Evolutionary conservation across 257 asterid species (phyloP), one percentile per base, ranked within the genome.

Genomic region (Solanum tarijense): DNA sequence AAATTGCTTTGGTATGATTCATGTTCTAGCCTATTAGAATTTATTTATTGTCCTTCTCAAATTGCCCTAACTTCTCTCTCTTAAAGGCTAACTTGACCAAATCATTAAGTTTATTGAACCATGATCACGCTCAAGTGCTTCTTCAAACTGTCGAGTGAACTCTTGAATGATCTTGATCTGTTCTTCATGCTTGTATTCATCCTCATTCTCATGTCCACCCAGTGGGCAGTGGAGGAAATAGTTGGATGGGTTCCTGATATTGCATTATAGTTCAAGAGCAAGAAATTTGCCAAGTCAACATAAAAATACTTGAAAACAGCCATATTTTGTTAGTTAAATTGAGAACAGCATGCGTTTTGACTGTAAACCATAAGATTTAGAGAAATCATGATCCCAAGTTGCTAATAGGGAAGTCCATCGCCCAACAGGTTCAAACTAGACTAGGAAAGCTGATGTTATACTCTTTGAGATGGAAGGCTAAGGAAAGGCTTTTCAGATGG

Each of bases 1-100:
- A 91, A 82, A 92, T 96, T 79, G 95, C 96, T 79, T 86, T 87
- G 97, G 99, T 96, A 94, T 87, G 92, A 68, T 91, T 92, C 11
- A 88, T 65, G 86, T 87, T 60, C 88, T 48, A 9, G 32, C 23
- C 52, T 46, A 48, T 29, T 82, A 48, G n/a, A 31, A 29, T 82
- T 29, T 46, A 48, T 81, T 7, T 46, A 48, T 29, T 0, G 85
- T 48, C 85, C 29, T 46, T 52, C 36, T 46, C 69, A 29, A 48
- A 82, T 81, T 82, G 43, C 21, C n/a, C 21, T 48, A 29, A 52
- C 65, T 18, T 48, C 16, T 29, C 41, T 79, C 65, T 82, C 36
- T 48, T 46, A 38, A 82, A 48, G 11, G 36, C 32, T 82, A 46
- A 82, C 68, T 46, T 1, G 43, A 48, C 31, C 4, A 9, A 20